These are phyloP conservation scores for Pestalotiopsis fici DNA, from an alignment of 2,329 filamentous ascomycete species.

Conservation along the genomic window DNA sequence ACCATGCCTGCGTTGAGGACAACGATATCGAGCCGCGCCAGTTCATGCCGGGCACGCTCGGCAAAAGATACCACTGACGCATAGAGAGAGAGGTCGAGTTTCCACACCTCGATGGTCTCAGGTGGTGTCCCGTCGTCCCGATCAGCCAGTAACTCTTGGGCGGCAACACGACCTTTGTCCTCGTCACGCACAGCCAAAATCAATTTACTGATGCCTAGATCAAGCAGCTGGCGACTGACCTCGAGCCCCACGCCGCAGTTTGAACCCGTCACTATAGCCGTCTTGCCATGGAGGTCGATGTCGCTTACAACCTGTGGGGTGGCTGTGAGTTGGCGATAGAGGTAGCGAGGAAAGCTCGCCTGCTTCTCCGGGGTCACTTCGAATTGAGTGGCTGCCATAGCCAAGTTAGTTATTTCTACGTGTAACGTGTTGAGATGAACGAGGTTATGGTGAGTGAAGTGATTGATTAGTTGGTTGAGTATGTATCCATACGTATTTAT, in stretches of 20 bases:
- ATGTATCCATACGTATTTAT: too few relatives aligned
- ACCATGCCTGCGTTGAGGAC: conserved; percentile 30
- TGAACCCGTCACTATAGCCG: too few relatives aligned
- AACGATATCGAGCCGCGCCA: conserved; percentile 37
- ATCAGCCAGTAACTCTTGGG: conserved; percentile 13
- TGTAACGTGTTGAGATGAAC: too few relatives aligned
- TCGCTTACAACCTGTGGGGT: conserved; percentile 1
- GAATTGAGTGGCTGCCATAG: not conserved
- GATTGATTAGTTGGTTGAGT: too few relatives aligned
- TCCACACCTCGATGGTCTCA: conserved; percentile 38
- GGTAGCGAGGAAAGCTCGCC: conserved; percentile 11
- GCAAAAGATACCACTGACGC: conserved; percentile 38
- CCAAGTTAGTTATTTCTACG: too few relatives aligned
- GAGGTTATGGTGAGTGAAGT: too few relatives aligned
- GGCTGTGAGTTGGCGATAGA: conserved; percentile 11
- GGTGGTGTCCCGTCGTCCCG: not conserved
- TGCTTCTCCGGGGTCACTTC: conserved; percentile 8
- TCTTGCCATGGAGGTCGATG: conserved; percentile 26
- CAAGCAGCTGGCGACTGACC: conserved; percentile 37
- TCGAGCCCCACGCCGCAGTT: conserved; percentile 48
- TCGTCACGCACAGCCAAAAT: conserved; percentile 43
- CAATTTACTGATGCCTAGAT: conserved; percentile 34
- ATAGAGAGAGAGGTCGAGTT: conserved; percentile 39
- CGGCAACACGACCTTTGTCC: conserved; percentile 40
- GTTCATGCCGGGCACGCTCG: conserved; percentile 20